Evolutionary conservation across 306 rosid species (phyloP).

Genomic region (Purshia tridentata): DNA sequence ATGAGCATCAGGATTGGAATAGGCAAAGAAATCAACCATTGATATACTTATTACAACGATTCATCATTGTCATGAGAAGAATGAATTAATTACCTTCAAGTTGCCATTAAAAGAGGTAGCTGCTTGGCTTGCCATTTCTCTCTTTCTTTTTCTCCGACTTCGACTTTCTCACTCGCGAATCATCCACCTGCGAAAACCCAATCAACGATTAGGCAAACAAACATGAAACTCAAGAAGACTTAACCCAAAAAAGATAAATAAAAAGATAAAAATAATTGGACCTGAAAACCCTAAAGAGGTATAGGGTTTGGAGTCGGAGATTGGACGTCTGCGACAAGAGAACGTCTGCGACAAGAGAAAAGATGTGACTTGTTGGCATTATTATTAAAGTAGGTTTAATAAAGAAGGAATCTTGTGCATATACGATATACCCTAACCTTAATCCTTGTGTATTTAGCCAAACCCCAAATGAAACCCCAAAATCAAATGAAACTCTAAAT

Average conservation of each 20-base stretch:
- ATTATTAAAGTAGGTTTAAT: no score
- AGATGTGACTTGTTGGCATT: no score
- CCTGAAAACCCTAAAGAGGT: conserved; percentile 19
- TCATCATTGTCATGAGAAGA: not conserved
- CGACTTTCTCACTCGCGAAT: conserved; percentile 15
- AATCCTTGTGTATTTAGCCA: no score
- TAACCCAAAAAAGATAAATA: not conserved
- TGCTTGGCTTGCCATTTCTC: conserved; percentile 47
- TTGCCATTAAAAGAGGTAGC: conserved; percentile 45
- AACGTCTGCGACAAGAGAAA: no score
- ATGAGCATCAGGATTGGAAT: no score
- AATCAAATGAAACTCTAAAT: no score
- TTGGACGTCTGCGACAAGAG: no score
- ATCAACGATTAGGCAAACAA: not conserved
- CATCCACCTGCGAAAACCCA: conserved; percentile 9
- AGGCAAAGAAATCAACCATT: not conserved
- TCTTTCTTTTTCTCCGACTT: conserved; percentile 3
- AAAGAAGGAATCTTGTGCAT: no score
- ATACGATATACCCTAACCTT: no score
- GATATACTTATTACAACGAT: not conserved
- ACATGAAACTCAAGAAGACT: not conserved
- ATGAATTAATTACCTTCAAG: conserved; percentile 35
- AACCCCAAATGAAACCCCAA: no score
- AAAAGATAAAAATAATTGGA: not conserved
- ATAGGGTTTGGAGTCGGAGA: conserved; percentile 16